A percentile compares a stretch with the other conserved stretches of the same genome.
phyloP scores from a whole-genome alignment of 305 asterid genomes.

The Fraxinus sp. region DNA sequence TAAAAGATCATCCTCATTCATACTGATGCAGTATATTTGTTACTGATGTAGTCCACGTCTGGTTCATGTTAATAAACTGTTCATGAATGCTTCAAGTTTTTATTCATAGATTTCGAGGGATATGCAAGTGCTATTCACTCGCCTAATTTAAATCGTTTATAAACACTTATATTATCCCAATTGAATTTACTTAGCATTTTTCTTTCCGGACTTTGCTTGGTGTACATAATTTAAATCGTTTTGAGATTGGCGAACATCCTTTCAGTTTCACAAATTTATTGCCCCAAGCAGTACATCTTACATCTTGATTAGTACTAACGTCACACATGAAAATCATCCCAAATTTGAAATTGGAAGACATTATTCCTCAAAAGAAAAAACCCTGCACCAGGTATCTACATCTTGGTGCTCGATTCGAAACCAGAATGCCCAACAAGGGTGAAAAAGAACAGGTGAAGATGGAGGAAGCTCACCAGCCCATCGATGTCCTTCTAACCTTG shows the following conservation, averaged over 20 bases:
- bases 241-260: neutral
- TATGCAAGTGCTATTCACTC: neutral
- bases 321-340: neutral
- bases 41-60: neutral
- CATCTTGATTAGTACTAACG: neutral
- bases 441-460: neutral
- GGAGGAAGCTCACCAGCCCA: slow-evolving; percentile 75
- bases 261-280: neutral
- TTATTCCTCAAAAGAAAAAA: neutral
- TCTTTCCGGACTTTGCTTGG: too few species aligned
- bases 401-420: too few species aligned
- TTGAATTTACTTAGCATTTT: neutral
- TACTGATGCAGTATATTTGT: neutral
- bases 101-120: neutral
- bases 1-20: neutral
- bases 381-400: neutral
- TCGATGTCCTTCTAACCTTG: slow-evolving; percentile 64
- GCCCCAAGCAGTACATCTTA: neutral
- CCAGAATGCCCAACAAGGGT: too few species aligned
- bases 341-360: neutral
- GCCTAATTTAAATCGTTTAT: too few species aligned
- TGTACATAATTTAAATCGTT: neutral
- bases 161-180: neutral
- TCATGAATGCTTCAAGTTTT: too few species aligned
- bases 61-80: too few species aligned